These are phyloP conservation scores for Excoecaria agallocha DNA, from an alignment of 345 rosid genomes.

Conservation along the genomic window DNA sequence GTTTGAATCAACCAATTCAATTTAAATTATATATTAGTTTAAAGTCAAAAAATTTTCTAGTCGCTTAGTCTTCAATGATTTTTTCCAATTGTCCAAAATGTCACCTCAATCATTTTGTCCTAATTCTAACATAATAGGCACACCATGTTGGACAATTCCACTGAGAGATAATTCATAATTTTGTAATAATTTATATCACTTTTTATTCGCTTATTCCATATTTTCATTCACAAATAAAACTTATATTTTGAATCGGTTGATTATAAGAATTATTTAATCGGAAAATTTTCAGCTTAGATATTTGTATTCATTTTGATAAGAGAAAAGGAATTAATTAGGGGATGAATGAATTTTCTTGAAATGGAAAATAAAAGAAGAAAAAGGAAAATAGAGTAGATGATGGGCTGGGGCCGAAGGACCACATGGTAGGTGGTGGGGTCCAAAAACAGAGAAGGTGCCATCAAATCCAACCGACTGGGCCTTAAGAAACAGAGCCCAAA, in stretches of 20 bases:
- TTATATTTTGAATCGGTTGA: too few relatives aligned
- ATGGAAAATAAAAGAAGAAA: conserved; percentile 1
- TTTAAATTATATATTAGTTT: not conserved
- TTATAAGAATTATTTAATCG: too few relatives aligned
- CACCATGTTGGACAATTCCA: too few relatives aligned
- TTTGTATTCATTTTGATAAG: too few relatives aligned
- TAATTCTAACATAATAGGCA: not conserved
- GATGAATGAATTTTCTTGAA: conserved; percentile 2
- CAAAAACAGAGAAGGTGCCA: conserved; percentile 16
- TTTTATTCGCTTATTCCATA: too few relatives aligned
- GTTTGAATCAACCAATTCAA: not conserved
- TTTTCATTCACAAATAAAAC: too few relatives aligned
- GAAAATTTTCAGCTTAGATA: too few relatives aligned
- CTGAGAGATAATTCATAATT: too few relatives aligned
- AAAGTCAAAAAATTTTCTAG: not conserved
- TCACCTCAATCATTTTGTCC: not conserved
- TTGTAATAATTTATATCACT: too few relatives aligned
- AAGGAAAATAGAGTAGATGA: not conserved
- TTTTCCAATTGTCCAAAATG: not conserved
- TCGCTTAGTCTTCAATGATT: not conserved
- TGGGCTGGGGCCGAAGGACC: conserved; percentile 10
- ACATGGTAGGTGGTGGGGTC: conserved; percentile 19
- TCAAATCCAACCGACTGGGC: conserved; percentile 35
- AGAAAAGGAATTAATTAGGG: too few relatives aligned
- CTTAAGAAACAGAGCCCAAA: conserved; percentile 20